phyloP scores from a whole-genome alignment of 2,329 filamentous ascomycete genomes.

The Thermomyces lanuginosus region DNA sequence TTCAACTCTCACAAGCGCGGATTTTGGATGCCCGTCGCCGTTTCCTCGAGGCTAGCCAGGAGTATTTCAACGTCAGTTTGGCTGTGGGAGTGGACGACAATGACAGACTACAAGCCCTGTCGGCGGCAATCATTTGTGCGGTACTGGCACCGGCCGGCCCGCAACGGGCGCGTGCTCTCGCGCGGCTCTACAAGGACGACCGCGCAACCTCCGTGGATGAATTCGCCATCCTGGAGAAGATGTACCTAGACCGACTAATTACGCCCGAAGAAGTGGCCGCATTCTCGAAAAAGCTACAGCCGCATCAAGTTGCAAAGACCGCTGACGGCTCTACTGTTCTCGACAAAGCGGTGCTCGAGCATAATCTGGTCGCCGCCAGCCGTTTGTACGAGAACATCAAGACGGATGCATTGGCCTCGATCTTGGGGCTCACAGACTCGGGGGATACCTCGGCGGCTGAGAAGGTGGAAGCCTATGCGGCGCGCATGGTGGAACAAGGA shows the following conservation, averaged over 20 bases:
- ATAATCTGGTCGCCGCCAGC: slow-evolving; percentile 80
- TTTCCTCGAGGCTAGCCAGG: slow-evolving; percentile 73
- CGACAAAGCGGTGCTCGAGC: slow-evolving; percentile 83
- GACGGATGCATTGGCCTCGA: slow-evolving; percentile 55
- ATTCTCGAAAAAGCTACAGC: slow-evolving; percentile 63
- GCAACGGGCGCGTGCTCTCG: slow-evolving; percentile 60
- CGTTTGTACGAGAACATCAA: slow-evolving; percentile 62
- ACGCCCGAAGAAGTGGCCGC: slow-evolving; percentile 66
- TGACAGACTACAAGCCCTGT: slow-evolving; percentile 69
- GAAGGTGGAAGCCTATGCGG: slow-evolving; percentile 79
- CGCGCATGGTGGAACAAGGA: slow-evolving; percentile 90
- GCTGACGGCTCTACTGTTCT: slow-evolving; percentile 85
- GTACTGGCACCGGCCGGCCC: slow-evolving; percentile 86
- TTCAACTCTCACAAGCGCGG: slow-evolving; percentile 78
- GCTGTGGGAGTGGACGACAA: slow-evolving; percentile 64
- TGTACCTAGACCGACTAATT: slow-evolving; percentile 81
- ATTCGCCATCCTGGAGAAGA: slow-evolving; percentile 85
- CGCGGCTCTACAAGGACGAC: slow-evolving; percentile 85
- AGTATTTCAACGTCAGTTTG: slow-evolving; percentile 77
- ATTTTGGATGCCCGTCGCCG: slow-evolving; percentile 81
- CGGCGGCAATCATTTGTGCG: slow-evolving; percentile 78
- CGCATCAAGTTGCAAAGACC: slow-evolving; percentile 81
- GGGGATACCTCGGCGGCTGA: slow-evolving; percentile 38
- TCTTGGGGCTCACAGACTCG: slow-evolving; percentile 53
- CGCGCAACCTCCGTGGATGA: slow-evolving; percentile 58